phyloP scores from a whole-genome alignment of 306 rosid genomes.

The Carpinus fangiana region DNA sequence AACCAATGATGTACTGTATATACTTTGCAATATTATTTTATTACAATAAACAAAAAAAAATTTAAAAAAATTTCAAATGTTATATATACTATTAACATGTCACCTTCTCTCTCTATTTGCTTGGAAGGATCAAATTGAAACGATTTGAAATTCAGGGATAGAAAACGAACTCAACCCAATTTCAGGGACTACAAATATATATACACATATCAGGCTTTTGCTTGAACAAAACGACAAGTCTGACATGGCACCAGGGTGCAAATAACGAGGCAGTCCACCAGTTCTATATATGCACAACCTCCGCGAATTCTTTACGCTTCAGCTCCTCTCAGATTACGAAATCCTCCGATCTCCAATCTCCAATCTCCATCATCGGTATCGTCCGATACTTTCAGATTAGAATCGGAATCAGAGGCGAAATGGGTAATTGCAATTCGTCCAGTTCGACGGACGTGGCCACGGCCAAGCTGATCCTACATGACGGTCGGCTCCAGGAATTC shows the following conservation, averaged over 20 bases:
- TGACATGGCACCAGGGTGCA: slow-evolving; percentile 46
- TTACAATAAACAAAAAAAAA: no score
- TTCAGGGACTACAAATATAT: not conserved
- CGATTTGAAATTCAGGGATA: no score
- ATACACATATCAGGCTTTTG: not conserved
- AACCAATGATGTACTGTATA: no score
- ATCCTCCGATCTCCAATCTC: not conserved
- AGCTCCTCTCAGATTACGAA: not conserved
- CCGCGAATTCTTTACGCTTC: slow-evolving; percentile 4
- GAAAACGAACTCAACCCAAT: not conserved
- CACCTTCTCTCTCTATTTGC: no score
- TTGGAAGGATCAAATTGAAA: no score
- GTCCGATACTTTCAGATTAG: not conserved
- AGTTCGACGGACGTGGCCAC: slow-evolving; percentile 61
- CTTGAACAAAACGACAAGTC: slow-evolving; percentile 29
- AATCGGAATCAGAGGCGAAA: slow-evolving; percentile 14
- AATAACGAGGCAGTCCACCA: not conserved
- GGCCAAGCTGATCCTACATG: slow-evolving; percentile 65
- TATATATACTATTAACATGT: no score
- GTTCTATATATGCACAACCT: slow-evolving; percentile 30
- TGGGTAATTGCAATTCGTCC: slow-evolving; percentile 82
- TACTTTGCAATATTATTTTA: no score
- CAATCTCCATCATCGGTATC: not conserved
- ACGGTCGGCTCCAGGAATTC: slow-evolving; percentile 68
- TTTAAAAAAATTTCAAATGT: no score